Conservation (phyloP, 2,329 filamentous ascomycete species). For the Magnaporthiopsis poae region DNA sequence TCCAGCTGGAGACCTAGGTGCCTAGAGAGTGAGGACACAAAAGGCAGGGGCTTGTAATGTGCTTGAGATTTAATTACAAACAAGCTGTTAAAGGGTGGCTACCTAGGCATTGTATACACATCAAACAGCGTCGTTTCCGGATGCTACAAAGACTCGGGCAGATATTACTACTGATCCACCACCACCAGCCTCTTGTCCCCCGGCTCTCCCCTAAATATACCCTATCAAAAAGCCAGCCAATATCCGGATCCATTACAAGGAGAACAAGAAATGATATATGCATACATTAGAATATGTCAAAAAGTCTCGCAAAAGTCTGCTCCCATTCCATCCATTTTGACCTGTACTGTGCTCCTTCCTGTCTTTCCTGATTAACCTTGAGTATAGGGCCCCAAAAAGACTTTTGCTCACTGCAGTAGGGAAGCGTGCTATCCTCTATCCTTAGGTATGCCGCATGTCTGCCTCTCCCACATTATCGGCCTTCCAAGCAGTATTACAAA, state of each 20-base stretch:
- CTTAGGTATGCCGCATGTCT: neutral
- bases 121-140: too few relatives aligned
- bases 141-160: too few relatives aligned
- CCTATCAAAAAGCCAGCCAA: too few relatives aligned
- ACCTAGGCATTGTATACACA: too few relatives aligned
- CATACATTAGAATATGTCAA: neutral
- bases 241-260: too few relatives aligned
- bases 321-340: neutral
- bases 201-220: too few relatives aligned
- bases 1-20: slow-evolving; percentile 79
- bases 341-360: neutral
- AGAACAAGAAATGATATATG: neutral
- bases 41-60: too few relatives aligned
- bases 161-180: too few relatives aligned
- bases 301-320: neutral
- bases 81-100: too few relatives aligned
- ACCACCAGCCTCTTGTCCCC: too few relatives aligned
- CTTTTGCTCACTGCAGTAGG: neutral
- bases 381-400: neutral
- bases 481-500: neutral
- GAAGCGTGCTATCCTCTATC: neutral
- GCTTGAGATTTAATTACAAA: too few relatives aligned
- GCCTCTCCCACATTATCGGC: neutral
- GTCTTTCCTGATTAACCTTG: neutral
- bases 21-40: neutral